Conservation (phyloP, 1,139 yeast genomes). For the Taiozyma sp. region DNA sequence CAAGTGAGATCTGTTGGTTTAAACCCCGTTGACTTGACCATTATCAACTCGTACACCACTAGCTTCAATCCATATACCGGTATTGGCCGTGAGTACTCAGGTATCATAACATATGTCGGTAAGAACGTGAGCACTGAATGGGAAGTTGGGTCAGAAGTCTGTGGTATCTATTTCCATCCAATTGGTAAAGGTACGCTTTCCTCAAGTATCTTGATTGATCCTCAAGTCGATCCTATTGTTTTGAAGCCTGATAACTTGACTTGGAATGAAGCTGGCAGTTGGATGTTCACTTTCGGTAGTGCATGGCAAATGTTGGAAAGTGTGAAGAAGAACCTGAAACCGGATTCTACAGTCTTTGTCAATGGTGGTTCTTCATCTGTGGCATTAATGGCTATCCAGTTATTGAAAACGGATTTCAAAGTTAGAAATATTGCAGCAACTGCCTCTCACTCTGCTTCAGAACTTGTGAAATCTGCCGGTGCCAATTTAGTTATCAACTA, state of each 20-base stretch:
- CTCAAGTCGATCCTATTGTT: conserved; percentile 34
- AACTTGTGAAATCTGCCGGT: conserved; percentile 23
- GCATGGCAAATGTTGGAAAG: conserved; percentile 42
- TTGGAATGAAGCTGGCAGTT: conserved; percentile 51
- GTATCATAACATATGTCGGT: conserved; percentile 58
- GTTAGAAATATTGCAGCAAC: conserved; percentile 42
- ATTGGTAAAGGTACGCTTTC: conserved; percentile 48
- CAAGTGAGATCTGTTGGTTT: conserved; percentile 54
- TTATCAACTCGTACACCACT: conserved; percentile 35
- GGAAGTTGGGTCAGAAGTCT: conserved; percentile 57
- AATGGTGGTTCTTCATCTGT: conserved; percentile 76
- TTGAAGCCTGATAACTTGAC: conserved; percentile 44
- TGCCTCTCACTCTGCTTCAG: conserved; percentile 31
- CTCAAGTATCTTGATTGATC: conserved; percentile 42
- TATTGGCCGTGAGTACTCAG: conserved; percentile 66
- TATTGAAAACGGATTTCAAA: conserved; percentile 43
- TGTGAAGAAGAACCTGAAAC: conserved; percentile 20
- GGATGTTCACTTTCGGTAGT: conserved; percentile 53
- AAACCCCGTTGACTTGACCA: conserved; percentile 62
- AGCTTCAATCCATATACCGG: conserved; percentile 43
- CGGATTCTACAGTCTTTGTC: conserved; percentile 40
- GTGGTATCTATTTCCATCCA: conserved; percentile 47
- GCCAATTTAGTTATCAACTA: conserved; percentile 23
- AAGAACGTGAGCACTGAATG: conserved; percentile 31
- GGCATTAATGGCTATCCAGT: conserved; percentile 55